Percentiles rank a stretch among this genome's conserved stretches.
Conservation (phyloP, 1,284 basidiomycete genomes). For the Trichosporon faecale region DNA sequence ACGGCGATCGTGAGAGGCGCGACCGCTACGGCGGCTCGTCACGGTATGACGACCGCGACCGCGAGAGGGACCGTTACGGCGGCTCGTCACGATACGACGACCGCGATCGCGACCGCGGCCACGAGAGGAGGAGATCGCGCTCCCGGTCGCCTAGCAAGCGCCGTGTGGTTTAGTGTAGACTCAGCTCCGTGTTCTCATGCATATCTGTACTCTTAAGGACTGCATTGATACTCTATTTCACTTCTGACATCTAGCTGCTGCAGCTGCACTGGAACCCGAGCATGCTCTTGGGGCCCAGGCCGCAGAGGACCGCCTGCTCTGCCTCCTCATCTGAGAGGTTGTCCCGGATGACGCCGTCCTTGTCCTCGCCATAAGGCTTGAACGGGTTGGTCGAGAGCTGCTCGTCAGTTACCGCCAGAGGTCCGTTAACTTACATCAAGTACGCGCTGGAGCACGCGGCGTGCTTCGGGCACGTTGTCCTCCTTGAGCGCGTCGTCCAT, state of each 20-base stretch:
- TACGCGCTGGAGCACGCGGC: slow-evolving; percentile 29
- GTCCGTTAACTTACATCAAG: slow-evolving; percentile 27
- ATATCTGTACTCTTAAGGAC: not conserved
- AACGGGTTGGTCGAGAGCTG: slow-evolving; percentile 79
- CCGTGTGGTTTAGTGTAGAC: slow-evolving; percentile 22
- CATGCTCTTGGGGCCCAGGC: slow-evolving; percentile 68
- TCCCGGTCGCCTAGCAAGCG: slow-evolving; percentile 28
- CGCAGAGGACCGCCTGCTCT: slow-evolving; percentile 68
- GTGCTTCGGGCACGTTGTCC: slow-evolving; percentile 41
- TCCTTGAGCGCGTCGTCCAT: slow-evolving; percentile 67
- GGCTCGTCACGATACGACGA: slow-evolving; percentile 28
- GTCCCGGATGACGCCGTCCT: slow-evolving; percentile 64
- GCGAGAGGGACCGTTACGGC: slow-evolving; percentile 56
- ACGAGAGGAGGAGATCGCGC: slow-evolving; percentile 24
- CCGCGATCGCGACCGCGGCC: slow-evolving; percentile 29
- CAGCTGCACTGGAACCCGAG: slow-evolving; percentile 92
- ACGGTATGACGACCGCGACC: slow-evolving; percentile 14
- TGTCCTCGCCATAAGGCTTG: slow-evolving; percentile 72
- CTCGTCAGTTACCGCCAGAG: not conserved
- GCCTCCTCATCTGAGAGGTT: slow-evolving; percentile 58
- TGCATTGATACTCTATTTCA: not conserved
- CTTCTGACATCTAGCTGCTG: slow-evolving; percentile 60
- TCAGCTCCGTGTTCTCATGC: not conserved
- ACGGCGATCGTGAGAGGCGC: slow-evolving; percentile 50
- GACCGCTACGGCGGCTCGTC: slow-evolving; percentile 6